Evolutionary conservation across 2,329 filamentous ascomycete genomes (phyloP).

Genomic region (Pseudogymnoascus sp.): DNA sequence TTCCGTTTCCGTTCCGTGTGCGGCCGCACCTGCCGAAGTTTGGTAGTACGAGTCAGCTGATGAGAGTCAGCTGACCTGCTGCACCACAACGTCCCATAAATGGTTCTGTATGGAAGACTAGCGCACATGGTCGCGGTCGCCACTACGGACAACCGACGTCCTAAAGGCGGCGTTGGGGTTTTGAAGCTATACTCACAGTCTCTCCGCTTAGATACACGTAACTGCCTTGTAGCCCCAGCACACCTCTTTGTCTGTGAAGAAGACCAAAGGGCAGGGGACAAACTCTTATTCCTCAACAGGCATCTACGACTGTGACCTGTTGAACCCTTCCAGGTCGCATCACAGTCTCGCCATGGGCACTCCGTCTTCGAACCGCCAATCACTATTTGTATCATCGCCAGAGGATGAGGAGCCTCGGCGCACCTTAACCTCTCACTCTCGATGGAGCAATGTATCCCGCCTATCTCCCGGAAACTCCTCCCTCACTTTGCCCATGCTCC

Average conservation of each 20-base stretch:
- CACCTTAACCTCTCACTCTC: background rate
- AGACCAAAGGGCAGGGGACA: background rate
- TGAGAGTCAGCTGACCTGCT: background rate
- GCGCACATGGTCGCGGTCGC: background rate
- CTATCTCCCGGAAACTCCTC: background rate
- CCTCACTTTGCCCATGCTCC: background rate
- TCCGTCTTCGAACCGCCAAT: background rate
- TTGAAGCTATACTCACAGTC: background rate
- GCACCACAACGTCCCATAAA: background rate
- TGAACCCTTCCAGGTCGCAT: background rate
- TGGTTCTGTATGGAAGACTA: background rate
- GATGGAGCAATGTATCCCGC: background rate
- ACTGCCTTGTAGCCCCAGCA: background rate
- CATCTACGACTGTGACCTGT: background rate
- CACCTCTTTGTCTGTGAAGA: background rate
- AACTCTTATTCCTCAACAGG: background rate
- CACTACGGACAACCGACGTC: background rate
- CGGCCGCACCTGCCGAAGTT: background rate
- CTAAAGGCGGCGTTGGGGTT: background rate
- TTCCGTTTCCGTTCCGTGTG: background rate
- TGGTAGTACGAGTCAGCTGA: background rate
- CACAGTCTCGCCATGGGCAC: conserved; percentile 4
- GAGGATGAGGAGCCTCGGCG: background rate
- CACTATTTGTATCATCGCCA: conserved; percentile 3
- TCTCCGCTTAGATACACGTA: background rate